A percentile compares a stretch with the other conserved stretches of the same genome.
Evolutionary conservation across 176 grass and related monocot genomes (phyloP).

Genomic region (Thalia dealbata): DNA sequence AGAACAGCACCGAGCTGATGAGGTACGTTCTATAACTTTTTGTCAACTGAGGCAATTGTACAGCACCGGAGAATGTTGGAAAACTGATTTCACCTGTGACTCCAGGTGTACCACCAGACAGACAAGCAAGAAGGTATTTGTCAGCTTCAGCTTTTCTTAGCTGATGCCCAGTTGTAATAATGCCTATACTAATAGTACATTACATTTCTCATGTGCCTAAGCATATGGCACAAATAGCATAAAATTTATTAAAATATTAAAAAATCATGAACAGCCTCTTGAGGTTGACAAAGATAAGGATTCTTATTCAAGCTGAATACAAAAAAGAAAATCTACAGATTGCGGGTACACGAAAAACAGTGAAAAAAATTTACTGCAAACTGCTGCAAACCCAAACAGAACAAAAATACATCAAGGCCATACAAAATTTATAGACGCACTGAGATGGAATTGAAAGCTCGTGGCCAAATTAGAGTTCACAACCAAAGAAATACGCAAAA

Average conservation of each 20-base stretch:
- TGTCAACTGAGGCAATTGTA: slow-evolving; percentile 28
- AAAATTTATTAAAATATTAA: no score
- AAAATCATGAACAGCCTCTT: no score
- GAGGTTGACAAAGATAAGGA: no score
- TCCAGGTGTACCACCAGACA: slow-evolving; percentile 22
- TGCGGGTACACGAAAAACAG: no score
- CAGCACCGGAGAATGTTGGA: slow-evolving; percentile 27
- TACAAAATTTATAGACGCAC: no score
- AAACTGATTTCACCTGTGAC: slow-evolving; percentile 36
- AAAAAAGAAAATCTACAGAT: no score
- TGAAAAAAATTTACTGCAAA: no score
- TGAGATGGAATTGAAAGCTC: neutral
- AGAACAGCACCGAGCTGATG: slow-evolving; percentile 26
- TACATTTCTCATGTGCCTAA: no score
- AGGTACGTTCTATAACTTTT: slow-evolving; percentile 18
- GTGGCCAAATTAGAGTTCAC: neutral
- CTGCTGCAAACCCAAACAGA: no score
- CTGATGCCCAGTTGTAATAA: slow-evolving; percentile 33
- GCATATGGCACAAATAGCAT: no score
- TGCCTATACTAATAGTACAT: slow-evolving; percentile 8
- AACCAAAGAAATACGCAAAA: neutral
- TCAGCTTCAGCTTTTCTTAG: slow-evolving; percentile 10
- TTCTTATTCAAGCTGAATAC: no score
- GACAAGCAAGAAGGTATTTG: slow-evolving; percentile 14
- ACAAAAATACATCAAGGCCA: neutral